Base-by-base conservation (phyloP, 148 eudicot genomes). In the Chenopodium album region DNA sequence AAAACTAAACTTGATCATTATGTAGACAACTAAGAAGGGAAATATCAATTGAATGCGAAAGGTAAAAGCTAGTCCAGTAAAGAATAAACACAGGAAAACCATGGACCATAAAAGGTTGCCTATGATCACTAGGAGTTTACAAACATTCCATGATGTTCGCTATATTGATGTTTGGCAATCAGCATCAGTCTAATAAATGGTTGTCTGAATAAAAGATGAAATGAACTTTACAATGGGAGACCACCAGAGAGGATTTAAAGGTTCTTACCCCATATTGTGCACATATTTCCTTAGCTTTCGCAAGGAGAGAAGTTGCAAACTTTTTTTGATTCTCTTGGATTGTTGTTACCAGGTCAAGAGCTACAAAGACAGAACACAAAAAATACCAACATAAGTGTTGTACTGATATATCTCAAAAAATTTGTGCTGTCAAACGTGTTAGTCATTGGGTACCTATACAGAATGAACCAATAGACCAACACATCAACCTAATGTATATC, bases 271-370 rank as follows among this genome's bases (percentile, higher is more conserved):
- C 93, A 63, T 87, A 62, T 50, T 85, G n/a, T 10, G 76, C 62
- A 85, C 94, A 93, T 8, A 90, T 81, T 5, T 78, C 78, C 84
- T 93, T 90, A 66, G 93, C 94, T 82, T 80, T 89, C 75, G 83
- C 91, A 48, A 93, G 83, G 71, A 91, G 82, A 76, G 87, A 84
- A 79, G 76, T 72, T 31, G 93, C 89, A 67, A 66, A 41, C 60
- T 81, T 86, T 54, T 82, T 79, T 64, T 89, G 90, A 44, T 88
- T 89, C 54, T 87, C 93, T 86, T 90, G 93, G 47, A 91, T 65
- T 50, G 79, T 50, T 46, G 44, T 71, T 8, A 91, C 11, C 64
- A 93, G 65, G 4, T 89, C 91, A 54, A 84, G 74, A 52, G 91
- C 93, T 93, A 88, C 87, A 84, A 11, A 50, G 23, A 46, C 10